Evolutionary conservation across 2,329 filamentous ascomycete species (phyloP), one percentile per base, ranked within the genome.

Genomic region (Stachybotrys elegans): DNA sequence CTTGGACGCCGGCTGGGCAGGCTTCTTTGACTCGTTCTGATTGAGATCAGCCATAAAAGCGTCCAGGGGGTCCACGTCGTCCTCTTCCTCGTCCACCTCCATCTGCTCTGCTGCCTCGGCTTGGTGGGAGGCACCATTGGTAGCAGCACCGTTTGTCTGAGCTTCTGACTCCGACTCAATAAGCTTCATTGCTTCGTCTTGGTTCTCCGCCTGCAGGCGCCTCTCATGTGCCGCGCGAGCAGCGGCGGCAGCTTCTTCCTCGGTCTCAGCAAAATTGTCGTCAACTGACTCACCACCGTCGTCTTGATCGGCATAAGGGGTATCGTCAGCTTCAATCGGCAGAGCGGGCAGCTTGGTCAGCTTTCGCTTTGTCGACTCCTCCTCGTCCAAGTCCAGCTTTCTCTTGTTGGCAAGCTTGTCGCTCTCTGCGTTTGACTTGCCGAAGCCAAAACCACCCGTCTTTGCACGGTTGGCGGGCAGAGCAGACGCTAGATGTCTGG

Each of bases 1-100:
- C 23, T 67, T 70, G 19, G 56, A 48, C 2, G 55, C 41, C 32
- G 48, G 40, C 35, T 57, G 61, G 34, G 48, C 45, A n/a, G 60
- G 56, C 40, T 63, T 63, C 43, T 65, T 69, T 49, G 76, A 63
- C 44, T 80, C 75, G 4, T 86, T 66, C 31, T 76, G 65, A 43
- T 76, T 73, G 14, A 82, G 72, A 48, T 78, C 80, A 42, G 83
- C 85, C 93, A 98, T 98, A 70, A 94, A 98, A n/a, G 90, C 92
- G 68, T 98, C 93, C 29, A 98, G 72, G 7, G 93, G 89, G 62
- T 98, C 93, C 27, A 93, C 69, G 37, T 90, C 88, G 43, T 89
- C 83, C 44, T 81, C 75, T 23, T 68, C 66, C 38, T 61, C 67
- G 52, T 82, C 80, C 47, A 80, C 67, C 22, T 81, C 73, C 78